Conservation (phyloP, 2,329 filamentous ascomycete genomes). For the Paecilomyces sp. region DNA sequence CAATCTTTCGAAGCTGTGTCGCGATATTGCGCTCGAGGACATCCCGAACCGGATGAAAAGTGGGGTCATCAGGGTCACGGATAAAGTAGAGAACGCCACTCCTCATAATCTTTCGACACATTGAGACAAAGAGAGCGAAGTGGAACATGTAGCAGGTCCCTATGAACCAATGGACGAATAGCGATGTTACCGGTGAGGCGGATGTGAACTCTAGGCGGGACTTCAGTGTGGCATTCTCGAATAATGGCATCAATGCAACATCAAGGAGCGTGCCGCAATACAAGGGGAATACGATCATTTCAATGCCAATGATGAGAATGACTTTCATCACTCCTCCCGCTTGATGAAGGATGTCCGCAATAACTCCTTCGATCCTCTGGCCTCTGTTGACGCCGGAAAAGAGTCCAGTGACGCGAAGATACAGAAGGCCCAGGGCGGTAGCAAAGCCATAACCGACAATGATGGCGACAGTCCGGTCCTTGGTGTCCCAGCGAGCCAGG, state of each 20-base stretch:
- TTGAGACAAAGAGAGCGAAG: slow-evolving; percentile 95
- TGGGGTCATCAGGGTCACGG: slow-evolving; percentile 93
- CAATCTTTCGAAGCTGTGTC: slow-evolving; percentile 90
- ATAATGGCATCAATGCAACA: slow-evolving; percentile 78
- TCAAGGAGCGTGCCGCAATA: slow-evolving; percentile 93
- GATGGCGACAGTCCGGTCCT: slow-evolving; percentile 66
- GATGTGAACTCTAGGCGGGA: slow-evolving; percentile 73
- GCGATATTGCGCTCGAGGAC: slow-evolving; percentile 88
- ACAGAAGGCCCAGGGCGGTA: slow-evolving; percentile 66
- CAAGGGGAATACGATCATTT: slow-evolving; percentile 95
- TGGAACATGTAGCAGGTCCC: slow-evolving; percentile 99
- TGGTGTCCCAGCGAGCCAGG: slow-evolving; percentile 61
- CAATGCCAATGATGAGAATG: slow-evolving; percentile 95
- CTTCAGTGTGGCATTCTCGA: slow-evolving; percentile 69
- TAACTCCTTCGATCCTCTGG: slow-evolving; percentile 60
- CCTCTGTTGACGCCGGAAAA: slow-evolving; percentile 53
- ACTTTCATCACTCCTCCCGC: slow-evolving; percentile 97
- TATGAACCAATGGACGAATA: slow-evolving; percentile 98
- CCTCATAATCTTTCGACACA: slow-evolving; percentile 97
- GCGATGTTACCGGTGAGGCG: slow-evolving; percentile 75
- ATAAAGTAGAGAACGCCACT: slow-evolving; percentile 97
- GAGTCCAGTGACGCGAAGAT: slow-evolving; percentile 66
- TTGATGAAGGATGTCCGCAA: slow-evolving; percentile 76
- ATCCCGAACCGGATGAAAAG: slow-evolving; percentile 94
- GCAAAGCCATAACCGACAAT: slow-evolving; percentile 74